Evolutionary conservation across 805 yeast genomes (phyloP), one percentile per base, ranked within the genome.

Genomic region (Saturnispora zaruensis): DNA sequence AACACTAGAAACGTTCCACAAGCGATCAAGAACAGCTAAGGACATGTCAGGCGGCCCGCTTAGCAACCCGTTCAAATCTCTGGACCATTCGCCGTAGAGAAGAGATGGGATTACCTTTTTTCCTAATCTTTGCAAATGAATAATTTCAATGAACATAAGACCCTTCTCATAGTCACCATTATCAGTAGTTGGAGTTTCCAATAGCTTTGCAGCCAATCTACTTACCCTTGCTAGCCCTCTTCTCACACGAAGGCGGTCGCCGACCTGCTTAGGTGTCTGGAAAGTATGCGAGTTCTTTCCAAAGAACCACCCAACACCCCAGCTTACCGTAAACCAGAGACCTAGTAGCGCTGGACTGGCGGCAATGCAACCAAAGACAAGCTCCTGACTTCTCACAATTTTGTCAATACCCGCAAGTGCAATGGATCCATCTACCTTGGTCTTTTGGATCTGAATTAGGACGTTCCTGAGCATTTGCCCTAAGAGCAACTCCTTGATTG

Each of bases 331-430:
- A 53, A 76, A 75, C 65, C 81, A 76, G 1, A 82, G 54, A 14
- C 83, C 76, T 49, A 87, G 56, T 21, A 79, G 57, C 46, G 91
- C 76, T 0, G 99, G 99, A 18, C 90, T 77, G 3, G 93, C 82
- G 1, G 97, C 96, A 24, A 93, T 85, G 21, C 87, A 70, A 1
- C 96, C 96, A 69, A 91, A 87, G n/a, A 93, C 93, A 49, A 91
- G 75, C 63, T 93, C 96, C 68, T 91, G 99, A 46, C 93, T 83
- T 64, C 88, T 84, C 42, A 93, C 74, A 56, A 91, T 70, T 62
- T 86, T 83, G 66, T 93, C 98, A 54, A 93, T 90, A 7, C 98
- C 98, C 57, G 77, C 79, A 53, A 91, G 77, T 0, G 96, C 98
- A 5, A 89, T 70, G 34, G 86, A 89, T 7, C 96, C 96, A 64